Evolutionary conservation across 176 grass and related monocot genomes (phyloP).

Genomic region (Typha latifolia): DNA sequence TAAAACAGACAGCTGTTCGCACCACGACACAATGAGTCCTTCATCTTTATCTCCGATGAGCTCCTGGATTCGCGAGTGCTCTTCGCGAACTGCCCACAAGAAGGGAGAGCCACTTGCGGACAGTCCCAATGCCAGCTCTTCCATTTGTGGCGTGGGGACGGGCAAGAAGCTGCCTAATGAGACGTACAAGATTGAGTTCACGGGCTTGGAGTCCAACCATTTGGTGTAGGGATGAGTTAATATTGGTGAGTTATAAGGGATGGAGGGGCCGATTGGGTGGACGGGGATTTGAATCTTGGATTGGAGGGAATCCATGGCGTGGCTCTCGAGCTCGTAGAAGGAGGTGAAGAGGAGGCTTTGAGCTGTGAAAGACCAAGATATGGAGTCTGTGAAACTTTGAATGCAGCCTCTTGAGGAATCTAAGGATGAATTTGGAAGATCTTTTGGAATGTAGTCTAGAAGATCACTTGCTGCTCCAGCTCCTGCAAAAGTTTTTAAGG

Average conservation of each 20-base stretch:
- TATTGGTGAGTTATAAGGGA: slow-evolving; percentile 4
- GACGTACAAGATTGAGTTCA: slow-evolving; percentile 52
- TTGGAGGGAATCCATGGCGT: slow-evolving; percentile 15
- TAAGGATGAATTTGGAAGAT: too few species aligned
- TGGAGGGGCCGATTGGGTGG: slow-evolving; percentile 41
- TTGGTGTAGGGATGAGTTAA: slow-evolving; percentile 2
- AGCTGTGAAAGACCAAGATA: slow-evolving; percentile 23
- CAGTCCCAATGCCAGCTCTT: slow-evolving; percentile 47
- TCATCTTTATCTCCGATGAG: neutral
- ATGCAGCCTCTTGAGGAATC: too few species aligned
- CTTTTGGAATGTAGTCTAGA: too few species aligned
- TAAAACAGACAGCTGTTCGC: slow-evolving; percentile 49
- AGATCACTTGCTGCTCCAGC: too few species aligned
- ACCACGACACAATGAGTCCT: slow-evolving; percentile 63
- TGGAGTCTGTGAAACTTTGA: neutral
- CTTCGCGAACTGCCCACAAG: slow-evolving; percentile 26
- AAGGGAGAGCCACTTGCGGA: slow-evolving; percentile 30
- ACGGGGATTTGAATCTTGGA: slow-evolving; percentile 20
- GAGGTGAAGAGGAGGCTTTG: slow-evolving; percentile 63
- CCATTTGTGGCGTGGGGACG: slow-evolving; percentile 23
- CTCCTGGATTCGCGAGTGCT: too few species aligned
- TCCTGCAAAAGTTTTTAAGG: too few species aligned
- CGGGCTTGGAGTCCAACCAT: slow-evolving; percentile 43
- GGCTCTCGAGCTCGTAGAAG: slow-evolving; percentile 41
- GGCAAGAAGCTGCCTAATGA: slow-evolving; percentile 58